phyloP scores from a whole-genome alignment of 2,329 filamentous ascomycete species.

The Trichothecium sympodiale region DNA sequence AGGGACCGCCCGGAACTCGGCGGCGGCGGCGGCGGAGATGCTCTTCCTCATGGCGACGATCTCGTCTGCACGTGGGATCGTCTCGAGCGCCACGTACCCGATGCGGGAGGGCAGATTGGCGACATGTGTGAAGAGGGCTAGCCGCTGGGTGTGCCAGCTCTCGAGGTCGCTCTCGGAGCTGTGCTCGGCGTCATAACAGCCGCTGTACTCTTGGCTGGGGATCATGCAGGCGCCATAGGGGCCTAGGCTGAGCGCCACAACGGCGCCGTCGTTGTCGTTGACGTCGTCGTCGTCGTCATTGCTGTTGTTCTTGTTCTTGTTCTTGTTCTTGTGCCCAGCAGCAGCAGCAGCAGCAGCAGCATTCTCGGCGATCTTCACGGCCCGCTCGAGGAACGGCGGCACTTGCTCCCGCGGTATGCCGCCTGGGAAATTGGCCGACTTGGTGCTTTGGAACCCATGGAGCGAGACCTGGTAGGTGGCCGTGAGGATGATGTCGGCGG shows the following conservation, averaged over 20 bases:
- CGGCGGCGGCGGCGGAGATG: constrained; percentile 15
- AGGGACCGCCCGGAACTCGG: constrained; percentile 18
- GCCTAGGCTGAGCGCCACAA: constrained; percentile 48
- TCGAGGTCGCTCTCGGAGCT: constrained; percentile 30
- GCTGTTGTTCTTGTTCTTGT: no score
- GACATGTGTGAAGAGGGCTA: constrained; percentile 37
- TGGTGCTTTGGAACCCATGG: constrained; percentile 43
- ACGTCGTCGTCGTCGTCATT: no score
- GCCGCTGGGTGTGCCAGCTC: constrained; percentile 45
- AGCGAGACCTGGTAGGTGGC: constrained; percentile 57
- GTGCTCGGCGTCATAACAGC: constrained; percentile 42
- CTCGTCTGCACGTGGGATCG: constrained; percentile 52
- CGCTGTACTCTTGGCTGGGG: constrained; percentile 55
- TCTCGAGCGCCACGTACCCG: constrained; percentile 52
- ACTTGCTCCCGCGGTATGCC: constrained; percentile 31
- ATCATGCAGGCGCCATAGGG: constrained; percentile 58
- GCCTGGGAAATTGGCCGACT: constrained; percentile 24
- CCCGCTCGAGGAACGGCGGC: constrained; percentile 28
- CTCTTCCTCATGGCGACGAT: constrained; percentile 43
- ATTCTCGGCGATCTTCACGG: constrained; percentile 29
- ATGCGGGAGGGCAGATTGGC: constrained; percentile 27
- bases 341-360: constrained; percentile 11
- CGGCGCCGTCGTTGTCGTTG: constrained; percentile 8
- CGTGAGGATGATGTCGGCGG: constrained; percentile 52
- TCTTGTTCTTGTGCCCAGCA: no score